Evolutionary conservation across 2,329 filamentous ascomycete species (phyloP), one percentile per base, ranked within the genome.

Genomic region (Graphium sp.): DNA sequence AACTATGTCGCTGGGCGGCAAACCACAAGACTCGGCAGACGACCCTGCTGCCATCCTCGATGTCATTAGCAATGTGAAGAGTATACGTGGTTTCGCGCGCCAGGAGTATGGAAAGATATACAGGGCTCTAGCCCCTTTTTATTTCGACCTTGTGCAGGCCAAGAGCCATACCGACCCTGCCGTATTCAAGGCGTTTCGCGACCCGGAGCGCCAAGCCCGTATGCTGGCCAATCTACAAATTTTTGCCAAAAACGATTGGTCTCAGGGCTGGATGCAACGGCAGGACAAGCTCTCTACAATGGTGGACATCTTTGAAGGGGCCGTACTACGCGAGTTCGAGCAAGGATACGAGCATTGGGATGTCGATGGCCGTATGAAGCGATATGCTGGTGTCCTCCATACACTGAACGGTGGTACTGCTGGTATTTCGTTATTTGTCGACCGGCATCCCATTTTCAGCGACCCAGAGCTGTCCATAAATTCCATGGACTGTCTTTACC

Each of bases 31-130:
- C 32, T 56, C 62, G 7, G 50, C 59, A 13, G 53, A 63, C 37
- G 74, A 83, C 36, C 64, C 73, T 0, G 62, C 67, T 11, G 62
- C 67, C 3, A 63, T 83, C 16, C 52, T 94, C 28, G 65, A 66
- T 18, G 68, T 84, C 1, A 59, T 95, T 32, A 66, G 72, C 32
- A 64, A 65, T 18, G 75, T 74, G 17, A 72, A 65, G 42, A 95
- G 87, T 26, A 69, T 91, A 28, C 66, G 89, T 23, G 89, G 87
- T 5, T 70, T 74, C 41, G 89, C 89, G 24, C 69, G 85, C 35
- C 73, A 89, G 41, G 85, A 95, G 49, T 98, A 85, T 46, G 87
- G 79, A 11, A 91, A 78, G 47, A 63, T 95, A 10, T 91, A 95
- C 50, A 77, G 74, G n/a, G 79, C 81, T 4, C 53, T 98, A 39